Conservation (phyloP, 2,329 filamentous ascomycete genomes). For the Aspergillus neotritici region DNA sequence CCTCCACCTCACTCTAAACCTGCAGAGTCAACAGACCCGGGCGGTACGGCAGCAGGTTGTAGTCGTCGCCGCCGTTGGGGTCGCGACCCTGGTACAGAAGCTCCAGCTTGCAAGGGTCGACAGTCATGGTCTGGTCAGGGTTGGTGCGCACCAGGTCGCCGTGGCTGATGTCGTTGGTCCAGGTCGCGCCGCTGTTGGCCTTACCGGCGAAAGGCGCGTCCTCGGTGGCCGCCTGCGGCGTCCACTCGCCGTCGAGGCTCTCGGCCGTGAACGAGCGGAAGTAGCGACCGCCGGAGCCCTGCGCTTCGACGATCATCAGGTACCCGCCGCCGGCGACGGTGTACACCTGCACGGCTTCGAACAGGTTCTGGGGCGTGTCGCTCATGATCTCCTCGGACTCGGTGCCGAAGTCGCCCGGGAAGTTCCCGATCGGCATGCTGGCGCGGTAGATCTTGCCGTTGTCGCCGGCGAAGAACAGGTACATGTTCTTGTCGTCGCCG, state of each 20-base stretch:
- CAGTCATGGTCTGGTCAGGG: slow-evolving; percentile 56
- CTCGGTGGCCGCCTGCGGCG: slow-evolving; percentile 52
- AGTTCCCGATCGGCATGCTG: slow-evolving; percentile 57
- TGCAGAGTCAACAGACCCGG: slow-evolving; percentile 51
- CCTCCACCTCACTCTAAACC: too few relatives aligned
- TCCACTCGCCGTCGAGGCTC: slow-evolving; percentile 54
- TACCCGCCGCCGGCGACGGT: slow-evolving; percentile 53
- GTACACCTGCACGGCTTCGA: slow-evolving; percentile 64
- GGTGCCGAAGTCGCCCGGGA: slow-evolving; percentile 57
- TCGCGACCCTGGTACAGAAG: slow-evolving; percentile 58
- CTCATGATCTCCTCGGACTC: slow-evolving; percentile 47
- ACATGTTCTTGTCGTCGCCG: slow-evolving; percentile 57
- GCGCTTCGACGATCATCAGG: slow-evolving; percentile 63
- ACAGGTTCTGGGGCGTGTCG: slow-evolving; percentile 53
- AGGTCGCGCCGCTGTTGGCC: slow-evolving; percentile 58
- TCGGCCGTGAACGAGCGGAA: slow-evolving; percentile 62
- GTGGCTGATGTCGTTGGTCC: slow-evolving; percentile 64
- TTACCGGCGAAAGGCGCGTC: slow-evolving; percentile 60
- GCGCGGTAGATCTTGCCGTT: slow-evolving; percentile 62
- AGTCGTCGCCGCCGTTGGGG: slow-evolving; percentile 42
- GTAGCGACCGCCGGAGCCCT: slow-evolving; percentile 54
- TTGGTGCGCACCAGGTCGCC: slow-evolving; percentile 56
- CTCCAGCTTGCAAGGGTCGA: slow-evolving; percentile 61
- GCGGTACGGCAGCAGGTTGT: slow-evolving; percentile 50
- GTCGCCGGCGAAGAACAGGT: slow-evolving; percentile 63